Conservation (phyloP, 768 basidiomycete species). For the Inosperma sp. region DNA sequence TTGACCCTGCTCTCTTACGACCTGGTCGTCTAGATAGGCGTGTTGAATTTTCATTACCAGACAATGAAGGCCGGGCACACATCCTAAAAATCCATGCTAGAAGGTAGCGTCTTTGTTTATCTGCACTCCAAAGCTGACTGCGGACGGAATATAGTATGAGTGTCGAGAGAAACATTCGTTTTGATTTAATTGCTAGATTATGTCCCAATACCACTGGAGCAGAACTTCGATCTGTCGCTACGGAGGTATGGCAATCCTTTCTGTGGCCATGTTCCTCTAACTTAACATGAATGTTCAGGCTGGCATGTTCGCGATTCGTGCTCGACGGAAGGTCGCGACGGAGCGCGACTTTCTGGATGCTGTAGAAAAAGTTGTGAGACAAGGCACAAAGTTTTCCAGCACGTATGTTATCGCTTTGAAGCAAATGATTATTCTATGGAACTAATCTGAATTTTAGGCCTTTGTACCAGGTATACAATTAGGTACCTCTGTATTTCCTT, state of each 20-base stretch:
- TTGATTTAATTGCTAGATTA: constrained; percentile 92
- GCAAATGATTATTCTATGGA: constrained; percentile 8
- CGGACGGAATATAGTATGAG: constrained; percentile 78
- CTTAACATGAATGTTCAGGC: constrained; percentile 48
- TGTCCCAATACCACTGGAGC: constrained; percentile 99
- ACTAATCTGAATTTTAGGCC: constrained; percentile 45
- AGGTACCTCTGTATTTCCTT: constrained; percentile 27
- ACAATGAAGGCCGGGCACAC: constrained; percentile 93
- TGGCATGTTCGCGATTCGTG: constrained; percentile 99
- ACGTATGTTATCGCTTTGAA: constrained; percentile 57
- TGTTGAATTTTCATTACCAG: constrained; percentile 94
- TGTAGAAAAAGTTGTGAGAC: constrained; percentile 97
- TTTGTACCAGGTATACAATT: constrained; percentile 92
- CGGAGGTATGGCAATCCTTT: constrained; percentile 59
- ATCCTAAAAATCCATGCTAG: constrained; percentile 96
- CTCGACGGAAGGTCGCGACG: constrained; percentile 91
- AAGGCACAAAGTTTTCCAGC: constrained; percentile 97
- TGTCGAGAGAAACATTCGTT: constrained; percentile 94
- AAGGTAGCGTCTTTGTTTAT: constrained; percentile 48
- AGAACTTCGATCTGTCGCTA: constrained; percentile 95
- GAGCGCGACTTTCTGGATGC: constrained; percentile 97
- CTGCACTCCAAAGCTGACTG: neutral
- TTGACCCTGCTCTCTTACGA: constrained; percentile 93
- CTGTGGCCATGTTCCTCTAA: neutral
- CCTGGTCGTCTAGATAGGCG: constrained; percentile 95